Conservation (phyloP, 768 basidiomycete species). For the Leccinum pellstonianum region DNA sequence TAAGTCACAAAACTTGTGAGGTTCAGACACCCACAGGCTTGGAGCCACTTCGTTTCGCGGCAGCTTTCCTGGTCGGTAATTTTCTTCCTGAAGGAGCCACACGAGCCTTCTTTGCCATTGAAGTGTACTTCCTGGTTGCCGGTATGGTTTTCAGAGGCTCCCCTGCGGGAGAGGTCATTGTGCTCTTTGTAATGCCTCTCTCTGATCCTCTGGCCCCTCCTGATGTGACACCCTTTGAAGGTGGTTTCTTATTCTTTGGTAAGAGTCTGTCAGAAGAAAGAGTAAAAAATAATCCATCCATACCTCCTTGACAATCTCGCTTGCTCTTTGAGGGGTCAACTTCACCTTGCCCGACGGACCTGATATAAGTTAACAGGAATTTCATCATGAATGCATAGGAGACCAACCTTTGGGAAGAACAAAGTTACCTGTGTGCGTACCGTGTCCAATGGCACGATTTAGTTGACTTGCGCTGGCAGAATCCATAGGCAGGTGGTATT, state of each 20-base stretch:
- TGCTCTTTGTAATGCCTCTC: background rate
- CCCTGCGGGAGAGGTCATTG: background rate
- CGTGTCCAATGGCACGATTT: conserved; percentile 53
- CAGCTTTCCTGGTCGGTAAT: conserved; percentile 7
- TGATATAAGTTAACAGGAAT: background rate
- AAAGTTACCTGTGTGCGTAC: conserved; percentile 51
- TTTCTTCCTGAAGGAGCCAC: conserved; percentile 9
- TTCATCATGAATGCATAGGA: background rate
- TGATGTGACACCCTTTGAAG: background rate
- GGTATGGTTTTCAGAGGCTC: conserved; percentile 5
- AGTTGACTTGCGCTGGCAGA: conserved; percentile 46
- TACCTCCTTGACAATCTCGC: conserved; percentile 19
- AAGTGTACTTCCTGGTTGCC: conserved; percentile 23
- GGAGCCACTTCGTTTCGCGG: conserved; percentile 1
- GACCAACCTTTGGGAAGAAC: conserved; percentile 52
- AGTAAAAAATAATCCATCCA: background rate
- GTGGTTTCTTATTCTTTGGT: conserved; percentile 16
- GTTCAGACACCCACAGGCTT: conserved; percentile 10
- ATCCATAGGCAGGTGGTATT: conserved; percentile 50
- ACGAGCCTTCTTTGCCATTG: conserved; percentile 27
- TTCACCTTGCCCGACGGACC: conserved; percentile 31
- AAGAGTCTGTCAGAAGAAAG: background rate
- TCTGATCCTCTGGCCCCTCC: background rate
- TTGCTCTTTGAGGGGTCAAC: conserved; percentile 16
- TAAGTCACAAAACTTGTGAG: background rate